These are phyloP conservation scores for Umbelopsis sp. DNA, from an alignment of 371 early-diverging fungal genomes.

Conservation along the genomic window DNA sequence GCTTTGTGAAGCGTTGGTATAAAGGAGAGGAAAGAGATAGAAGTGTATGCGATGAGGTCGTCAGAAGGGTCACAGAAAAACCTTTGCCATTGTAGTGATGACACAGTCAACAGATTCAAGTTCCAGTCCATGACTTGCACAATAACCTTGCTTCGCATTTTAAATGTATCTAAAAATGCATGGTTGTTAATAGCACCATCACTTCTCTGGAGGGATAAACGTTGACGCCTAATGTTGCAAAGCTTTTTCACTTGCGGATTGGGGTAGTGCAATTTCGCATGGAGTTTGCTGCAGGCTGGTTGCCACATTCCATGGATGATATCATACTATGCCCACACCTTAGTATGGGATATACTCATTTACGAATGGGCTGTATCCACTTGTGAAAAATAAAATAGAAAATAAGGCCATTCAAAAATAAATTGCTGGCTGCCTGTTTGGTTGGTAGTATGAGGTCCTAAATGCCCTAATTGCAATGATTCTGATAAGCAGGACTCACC, in stretches of 20 bases:
- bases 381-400: too few relatives aligned
- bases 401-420: too few relatives aligned
- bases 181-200: slow-evolving; percentile 17
- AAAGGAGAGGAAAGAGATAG: slow-evolving; percentile 10
- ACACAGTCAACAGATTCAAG: too few relatives aligned
- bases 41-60: too few relatives aligned
- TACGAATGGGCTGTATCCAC: too few relatives aligned
- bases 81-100: too few relatives aligned
- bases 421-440: too few relatives aligned
- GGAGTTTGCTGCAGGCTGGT: not conserved
- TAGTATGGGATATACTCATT: too few relatives aligned
- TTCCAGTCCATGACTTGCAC: too few relatives aligned
- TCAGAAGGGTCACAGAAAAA: not conserved
- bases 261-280: not conserved
- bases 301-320: not conserved
- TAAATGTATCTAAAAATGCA: slow-evolving; percentile 19
- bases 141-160: slow-evolving; percentile 4
- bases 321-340: not conserved
- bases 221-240: not conserved
- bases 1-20: slow-evolving; percentile 1
- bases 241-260: too few relatives aligned
- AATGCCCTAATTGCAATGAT: not conserved
- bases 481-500: not conserved
- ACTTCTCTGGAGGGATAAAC: not conserved
- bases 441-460: not conserved